Evolutionary conservation across 345 rosid species (phyloP), one percentile per base, ranked within the genome.

Genomic region (Carallia pectinifolia): DNA sequence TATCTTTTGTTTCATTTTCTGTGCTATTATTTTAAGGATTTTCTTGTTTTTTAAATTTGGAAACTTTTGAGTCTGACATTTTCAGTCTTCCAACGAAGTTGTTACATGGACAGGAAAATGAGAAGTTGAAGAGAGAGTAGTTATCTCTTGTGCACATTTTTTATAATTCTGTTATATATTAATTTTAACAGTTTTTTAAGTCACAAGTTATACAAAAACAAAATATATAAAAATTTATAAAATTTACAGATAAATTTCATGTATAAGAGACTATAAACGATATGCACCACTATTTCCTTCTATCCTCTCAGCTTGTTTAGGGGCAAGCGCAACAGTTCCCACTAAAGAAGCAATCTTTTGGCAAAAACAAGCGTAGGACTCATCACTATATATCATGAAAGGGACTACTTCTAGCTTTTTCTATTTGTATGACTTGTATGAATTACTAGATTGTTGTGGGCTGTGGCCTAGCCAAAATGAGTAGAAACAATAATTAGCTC

Each of bases 331-430:
- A 62, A 38, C n/a, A 40, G 40, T 36, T 34, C 52, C 33, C 60
- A 4, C 69, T 19, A 10, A 23, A 56, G 4, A 33, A 53, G 52
- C 15, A 52, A 52, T 5, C 36, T 44, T 15, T 47, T 36, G 1
- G 4, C 6, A 12, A 12, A 1, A 15, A 37, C 40, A 6, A 8
- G 19, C 78, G 61, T 74, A 13, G 77, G 62, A 70, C 48, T 71
- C 71, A 77, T 74, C 74, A 36, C 64, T 47, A 23, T 23, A 23
- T 23, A 40, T 30, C 73, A 36, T 72, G 80, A 80, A 68, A 75
- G 75, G 8, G 74, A 82, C 83, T 66, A 48, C 13, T 62, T 75
- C 59, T 62, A 58, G 37, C 29, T 13, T 74, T 44, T 66, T 58
- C 19, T 37, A 27, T 68, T 37, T 55, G 13, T 50, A 34, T 60